Conservation (phyloP, 495 filamentous ascomycete species). For the Hyaloscypha bicolor region DNA sequence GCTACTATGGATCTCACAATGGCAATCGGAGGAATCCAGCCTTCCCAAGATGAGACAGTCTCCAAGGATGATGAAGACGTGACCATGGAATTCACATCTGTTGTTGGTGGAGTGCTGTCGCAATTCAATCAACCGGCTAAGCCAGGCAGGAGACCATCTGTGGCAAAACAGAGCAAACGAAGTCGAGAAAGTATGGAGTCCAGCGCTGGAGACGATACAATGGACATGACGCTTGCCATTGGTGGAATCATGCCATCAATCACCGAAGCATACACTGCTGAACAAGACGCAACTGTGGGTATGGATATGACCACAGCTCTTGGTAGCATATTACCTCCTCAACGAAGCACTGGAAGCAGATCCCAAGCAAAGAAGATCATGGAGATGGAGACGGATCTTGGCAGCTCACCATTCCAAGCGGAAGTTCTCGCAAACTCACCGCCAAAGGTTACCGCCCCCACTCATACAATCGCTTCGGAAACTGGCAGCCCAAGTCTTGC, state of each 20-base stretch:
- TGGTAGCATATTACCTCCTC: conserved; percentile 69
- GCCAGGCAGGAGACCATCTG: conserved; percentile 26
- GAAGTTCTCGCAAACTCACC: conserved; percentile 39
- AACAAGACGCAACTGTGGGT: conserved; percentile 44
- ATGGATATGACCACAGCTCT: conserved; percentile 86
- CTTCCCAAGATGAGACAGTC: conserved; percentile 29
- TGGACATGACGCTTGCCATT: conserved; percentile 76
- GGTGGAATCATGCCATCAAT: conserved; percentile 61
- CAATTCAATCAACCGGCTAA: conserved; percentile 36
- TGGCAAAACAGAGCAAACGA: conserved; percentile 12
- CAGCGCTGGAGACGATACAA: conserved; percentile 45
- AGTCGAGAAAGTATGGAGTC: conserved; percentile 28
- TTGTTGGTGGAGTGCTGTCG: conserved; percentile 75
- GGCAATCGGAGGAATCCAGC: conserved; percentile 64
- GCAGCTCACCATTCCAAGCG: conserved; percentile 57
- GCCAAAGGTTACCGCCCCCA: conserved; percentile 38
- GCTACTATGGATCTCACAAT: conserved; percentile 80
- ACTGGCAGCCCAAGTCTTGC: conserved; percentile 61
- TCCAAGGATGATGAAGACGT: conserved; percentile 61
- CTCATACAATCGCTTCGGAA: conserved; percentile 54
- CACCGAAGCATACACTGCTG: conserved; percentile 4
- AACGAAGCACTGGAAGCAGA: conserved; percentile 42
- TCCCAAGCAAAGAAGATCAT: conserved; percentile 58
- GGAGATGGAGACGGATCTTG: conserved; percentile 54
- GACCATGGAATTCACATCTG: conserved; percentile 85